Conservation (phyloP, 495 filamentous ascomycete genomes). For the Polyplosphaeria fusca region DNA sequence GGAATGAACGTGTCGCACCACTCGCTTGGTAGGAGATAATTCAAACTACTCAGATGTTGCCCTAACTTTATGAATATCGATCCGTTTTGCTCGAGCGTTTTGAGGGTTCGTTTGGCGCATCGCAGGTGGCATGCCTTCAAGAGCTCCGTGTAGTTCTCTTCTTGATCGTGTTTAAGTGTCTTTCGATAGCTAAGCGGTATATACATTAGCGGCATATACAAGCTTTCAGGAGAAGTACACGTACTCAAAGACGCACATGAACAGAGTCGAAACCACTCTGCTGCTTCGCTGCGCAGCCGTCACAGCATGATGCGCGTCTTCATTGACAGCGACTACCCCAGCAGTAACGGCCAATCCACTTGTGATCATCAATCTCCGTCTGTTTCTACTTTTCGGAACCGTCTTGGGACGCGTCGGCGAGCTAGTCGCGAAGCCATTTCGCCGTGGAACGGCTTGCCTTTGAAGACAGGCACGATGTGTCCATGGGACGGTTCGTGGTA, state of each 20-base stretch:
- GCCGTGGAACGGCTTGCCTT: constrained; percentile 22
- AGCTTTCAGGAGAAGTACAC: constrained; percentile 35
- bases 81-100: constrained; percentile 87
- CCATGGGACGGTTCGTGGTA: constrained; percentile 25
- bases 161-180: constrained; percentile 63
- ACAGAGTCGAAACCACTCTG: constrained; percentile 72
- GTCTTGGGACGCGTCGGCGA: neutral
- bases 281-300: constrained; percentile 72
- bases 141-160: constrained; percentile 59
- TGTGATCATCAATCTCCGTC: constrained; percentile 44
- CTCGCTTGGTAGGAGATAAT: constrained; percentile 87
- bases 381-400: constrained; percentile 12
- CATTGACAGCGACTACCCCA: constrained; percentile 63
- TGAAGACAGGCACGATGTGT: constrained; percentile 33
- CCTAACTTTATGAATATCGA: constrained; percentile 98
- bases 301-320: constrained; percentile 70
- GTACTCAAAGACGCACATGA: constrained; percentile 87
- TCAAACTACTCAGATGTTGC: constrained; percentile 95
- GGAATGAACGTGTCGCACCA: constrained; percentile 97
- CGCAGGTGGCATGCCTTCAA: constrained; percentile 86
- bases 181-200: constrained; percentile 19
- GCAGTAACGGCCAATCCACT: constrained; percentile 53
- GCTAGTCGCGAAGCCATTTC: constrained; percentile 22
- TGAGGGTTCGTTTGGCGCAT: constrained; percentile 83
- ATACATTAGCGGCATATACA: neutral